Evolutionary conservation across 768 basidiomycete species (phyloP), one percentile per base, ranked within the genome.

Genomic region (Xerocomellus dryophilus): DNA sequence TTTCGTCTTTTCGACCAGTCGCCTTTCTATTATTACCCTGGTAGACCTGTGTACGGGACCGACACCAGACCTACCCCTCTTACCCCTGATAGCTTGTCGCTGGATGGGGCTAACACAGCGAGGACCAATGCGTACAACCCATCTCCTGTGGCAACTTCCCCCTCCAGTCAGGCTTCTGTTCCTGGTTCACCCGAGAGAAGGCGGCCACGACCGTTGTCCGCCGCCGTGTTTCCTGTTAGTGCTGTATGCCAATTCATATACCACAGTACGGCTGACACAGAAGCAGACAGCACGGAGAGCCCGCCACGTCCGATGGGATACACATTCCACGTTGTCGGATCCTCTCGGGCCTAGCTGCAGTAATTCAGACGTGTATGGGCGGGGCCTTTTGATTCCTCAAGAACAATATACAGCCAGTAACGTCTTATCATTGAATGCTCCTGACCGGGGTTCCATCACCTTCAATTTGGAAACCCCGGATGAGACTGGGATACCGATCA

Each of bases 401-500:
- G 54, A 57, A 5, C 54, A 51, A 9, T 69, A 69, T 21, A 51
- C 44, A 2, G 60, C 63, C 0, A 56, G 52, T 12, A 59, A 47
- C n/a, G 52, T 58, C 2, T 42, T 50, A 9, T n/a, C 42, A 3
- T 58, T 46, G 6, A 56, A 43, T 25, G 23, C 43, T 2, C 39
- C 50, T 18, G 25, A 54, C 2, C 72, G 85, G 23, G 81, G 83
- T 61, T 67, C 63, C 1, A 82, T 90, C 53, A 76, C 76, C 57
- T 90, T 90, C 63, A 76, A 74, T 67, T 73, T 78, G 56, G 75
- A 79, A 44, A 70, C 76, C 41, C 80, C 84, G 14, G 63, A 70
- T 2, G 81, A 81, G 58, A 77, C 69, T 54, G 88, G 88, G 23
- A 82, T 90, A 50, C 71, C 79, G 1, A 73, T 90, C 52, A 62